Evolutionary conservation across 345 rosid genomes (phyloP).

Genomic region (Physaria fendleri): DNA sequence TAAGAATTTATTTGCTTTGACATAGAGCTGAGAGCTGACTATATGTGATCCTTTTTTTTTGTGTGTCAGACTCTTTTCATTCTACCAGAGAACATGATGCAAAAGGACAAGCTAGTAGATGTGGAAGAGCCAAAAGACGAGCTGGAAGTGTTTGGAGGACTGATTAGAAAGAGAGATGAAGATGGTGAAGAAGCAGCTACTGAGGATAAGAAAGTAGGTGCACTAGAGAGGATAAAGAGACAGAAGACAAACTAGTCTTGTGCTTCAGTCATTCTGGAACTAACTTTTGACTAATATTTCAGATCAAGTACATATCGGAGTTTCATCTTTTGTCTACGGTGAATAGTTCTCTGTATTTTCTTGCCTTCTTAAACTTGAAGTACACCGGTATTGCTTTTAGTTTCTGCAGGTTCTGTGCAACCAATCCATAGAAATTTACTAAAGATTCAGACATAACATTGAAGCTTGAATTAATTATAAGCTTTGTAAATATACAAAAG

Average conservation of each 20-base stretch:
- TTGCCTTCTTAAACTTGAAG: too few relatives aligned
- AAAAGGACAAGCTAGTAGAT: conserved; percentile 65
- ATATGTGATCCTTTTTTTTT: background rate
- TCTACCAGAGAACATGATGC: conserved; percentile 88
- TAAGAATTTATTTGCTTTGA: background rate
- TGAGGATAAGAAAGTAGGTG: conserved; percentile 49
- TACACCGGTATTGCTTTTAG: too few relatives aligned
- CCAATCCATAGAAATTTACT: too few relatives aligned
- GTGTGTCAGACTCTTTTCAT: conserved; percentile 73
- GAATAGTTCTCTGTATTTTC: too few relatives aligned
- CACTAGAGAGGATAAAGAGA: conserved; percentile 78
- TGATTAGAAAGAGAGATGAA: conserved; percentile 65
- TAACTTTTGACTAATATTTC: too few relatives aligned
- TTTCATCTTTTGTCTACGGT: too few relatives aligned
- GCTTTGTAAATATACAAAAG: too few relatives aligned
- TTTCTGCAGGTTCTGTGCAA: too few relatives aligned
- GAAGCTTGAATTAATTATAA: too few relatives aligned
- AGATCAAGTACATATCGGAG: too few relatives aligned
- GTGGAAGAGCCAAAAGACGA: conserved; percentile 88
- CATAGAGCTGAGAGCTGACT: conserved; percentile 2
- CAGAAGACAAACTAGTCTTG: conserved; percentile 24
- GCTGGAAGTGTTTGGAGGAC: conserved; percentile 78
- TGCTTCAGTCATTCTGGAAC: background rate
- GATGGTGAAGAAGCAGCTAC: conserved; percentile 10
- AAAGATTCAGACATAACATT: too few relatives aligned